Evolutionary conservation across 306 rosid genomes (phyloP), one percentile per base, ranked within the genome.

Genomic region (Pyrus betulifolia): DNA sequence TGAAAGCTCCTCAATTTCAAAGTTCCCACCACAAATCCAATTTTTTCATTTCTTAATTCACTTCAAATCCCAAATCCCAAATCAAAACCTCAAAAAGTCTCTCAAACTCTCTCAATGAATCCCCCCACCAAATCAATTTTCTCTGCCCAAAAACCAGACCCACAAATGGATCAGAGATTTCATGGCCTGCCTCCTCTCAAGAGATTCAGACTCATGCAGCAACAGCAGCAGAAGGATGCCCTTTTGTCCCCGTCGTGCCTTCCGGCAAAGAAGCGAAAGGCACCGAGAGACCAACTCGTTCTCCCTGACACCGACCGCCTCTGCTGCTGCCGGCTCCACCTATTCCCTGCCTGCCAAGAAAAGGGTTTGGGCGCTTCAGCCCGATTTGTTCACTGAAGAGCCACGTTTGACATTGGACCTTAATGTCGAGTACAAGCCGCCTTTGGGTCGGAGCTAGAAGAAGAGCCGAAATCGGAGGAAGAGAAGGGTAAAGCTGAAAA

Each of bases 241-340:
- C 46, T 57, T 3, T 71, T 4, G 1, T 10, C 69, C 31, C 55
- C 59, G 0, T 77, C 75, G 3, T 3, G 70, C 42, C 89, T 95
- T 51, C 97, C 93, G 0, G 80, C 92, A 1, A 94, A 94, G 83
- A 95, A 95, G 73, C 88, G 96, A 46, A 90, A 83, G 75, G 93
- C 86, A 21, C 66, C 93, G 0, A 82, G 92, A 30, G 81, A 80
- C 69, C 64, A 84, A 4, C 38, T 67, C 0, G 4, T 72, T 52
- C 73, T 73, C 44, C 67, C 71, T 21, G 55, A 30, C 71, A n/a
- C 60, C 79, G 35, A 14, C 62, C 18, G 9, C 69, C 42, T 2
- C 75, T 59, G 11, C 75, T 18, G 12, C 71, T 18, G 49, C 69
- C 3, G 49, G 84, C 54, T 46, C 83, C 58, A 11, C 85, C 4